Conservation (phyloP, 345 rosid species). For the Aquilaria sinensis region DNA sequence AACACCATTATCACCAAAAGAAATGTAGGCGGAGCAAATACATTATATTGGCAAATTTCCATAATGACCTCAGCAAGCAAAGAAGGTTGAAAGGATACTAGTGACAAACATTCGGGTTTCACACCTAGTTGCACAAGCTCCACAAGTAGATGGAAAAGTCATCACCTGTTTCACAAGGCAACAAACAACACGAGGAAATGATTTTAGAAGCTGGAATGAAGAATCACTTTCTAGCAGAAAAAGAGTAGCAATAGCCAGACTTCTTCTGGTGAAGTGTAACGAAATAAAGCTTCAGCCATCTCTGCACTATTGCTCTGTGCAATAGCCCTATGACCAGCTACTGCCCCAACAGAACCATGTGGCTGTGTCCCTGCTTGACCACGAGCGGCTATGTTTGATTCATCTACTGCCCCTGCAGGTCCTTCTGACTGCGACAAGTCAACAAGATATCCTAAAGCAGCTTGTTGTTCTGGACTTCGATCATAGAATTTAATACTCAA, state of each 20-base stretch:
- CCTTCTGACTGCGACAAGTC: slow-evolving; percentile 44
- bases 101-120: slow-evolving; percentile 47
- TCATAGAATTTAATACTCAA: slow-evolving; percentile 73
- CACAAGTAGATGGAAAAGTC: slow-evolving; percentile 45
- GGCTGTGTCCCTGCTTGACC: slow-evolving; percentile 31
- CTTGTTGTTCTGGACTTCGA: slow-evolving; percentile 84
- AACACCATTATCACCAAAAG: too few species aligned
- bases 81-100: slow-evolving; percentile 33
- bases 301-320: slow-evolving; percentile 83
- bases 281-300: slow-evolving; percentile 67
- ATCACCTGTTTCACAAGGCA: slow-evolving; percentile 27
- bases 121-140: slow-evolving; percentile 28
- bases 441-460: slow-evolving; percentile 60
- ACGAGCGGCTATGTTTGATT: slow-evolving; percentile 21
- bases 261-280: slow-evolving; percentile 90
- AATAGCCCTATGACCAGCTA: slow-evolving; percentile 77
- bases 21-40: too few species aligned
- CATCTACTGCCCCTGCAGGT: slow-evolving; percentile 27
- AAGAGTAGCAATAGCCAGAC: slow-evolving; percentile 26
- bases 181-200: background rate
- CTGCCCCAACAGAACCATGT: slow-evolving; percentile 86
- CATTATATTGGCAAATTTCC: too few species aligned
- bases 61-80: background rate
- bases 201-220: background rate
- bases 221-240: too few species aligned